These are phyloP conservation scores for Cenchrus fungigraminus DNA, from an alignment of 176 grass and related monocot genomes.

Conservation along the genomic window DNA sequence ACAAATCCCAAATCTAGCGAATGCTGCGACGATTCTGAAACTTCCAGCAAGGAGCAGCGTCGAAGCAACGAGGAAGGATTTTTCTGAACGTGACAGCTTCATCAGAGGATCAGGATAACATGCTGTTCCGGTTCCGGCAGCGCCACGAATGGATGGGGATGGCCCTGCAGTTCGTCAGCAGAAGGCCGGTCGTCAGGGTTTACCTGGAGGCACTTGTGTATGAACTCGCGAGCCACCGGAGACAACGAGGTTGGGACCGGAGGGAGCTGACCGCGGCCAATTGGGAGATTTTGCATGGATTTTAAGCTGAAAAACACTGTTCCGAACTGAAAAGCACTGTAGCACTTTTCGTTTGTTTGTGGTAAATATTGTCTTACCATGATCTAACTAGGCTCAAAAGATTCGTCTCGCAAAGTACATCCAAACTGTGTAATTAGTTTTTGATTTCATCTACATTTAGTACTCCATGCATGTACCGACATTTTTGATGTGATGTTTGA, in stretches of 20 bases:
- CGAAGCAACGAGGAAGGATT: not conserved
- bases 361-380: no score
- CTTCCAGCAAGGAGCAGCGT: not conserved
- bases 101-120: not conserved
- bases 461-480: no score
- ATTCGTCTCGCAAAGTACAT: no score
- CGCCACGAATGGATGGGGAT: conserved; percentile 55
- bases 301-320: no score
- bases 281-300: no score
- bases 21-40: not conserved
- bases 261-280: conserved; percentile 48
- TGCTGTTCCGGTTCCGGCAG: not conserved
- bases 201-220: conserved; percentile 40
- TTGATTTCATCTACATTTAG: no score
- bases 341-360: no score
- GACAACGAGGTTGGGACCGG: conserved; percentile 42
- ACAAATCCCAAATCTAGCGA: not conserved
- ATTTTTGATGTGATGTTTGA: no score
- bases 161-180: conserved; percentile 41
- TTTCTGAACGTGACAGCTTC: not conserved
- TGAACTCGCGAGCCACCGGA: conserved; percentile 42
- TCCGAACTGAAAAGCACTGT: no score
- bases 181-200: conserved; percentile 46
- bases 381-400: no score
- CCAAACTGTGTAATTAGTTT: no score